These are phyloP conservation scores for Podospora sp. DNA, from an alignment of 495 filamentous ascomycete species.

Conservation along the genomic window DNA sequence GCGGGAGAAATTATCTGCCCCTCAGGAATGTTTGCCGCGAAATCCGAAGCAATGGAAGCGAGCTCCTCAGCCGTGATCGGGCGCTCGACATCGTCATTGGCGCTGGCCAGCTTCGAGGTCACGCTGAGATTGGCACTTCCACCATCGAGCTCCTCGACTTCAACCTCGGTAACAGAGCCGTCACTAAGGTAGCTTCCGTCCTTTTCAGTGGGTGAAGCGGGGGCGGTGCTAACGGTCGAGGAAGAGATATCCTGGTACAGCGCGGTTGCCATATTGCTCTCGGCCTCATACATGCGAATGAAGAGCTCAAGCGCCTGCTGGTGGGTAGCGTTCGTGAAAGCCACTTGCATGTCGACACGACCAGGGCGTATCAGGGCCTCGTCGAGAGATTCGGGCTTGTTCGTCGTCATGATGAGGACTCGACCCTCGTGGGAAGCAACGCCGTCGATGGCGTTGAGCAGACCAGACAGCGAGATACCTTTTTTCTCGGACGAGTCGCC, in stretches of 20 bases:
- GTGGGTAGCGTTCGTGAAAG: slow-evolving; percentile 66
- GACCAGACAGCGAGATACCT: slow-evolving; percentile 70
- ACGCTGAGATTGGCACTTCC: not conserved
- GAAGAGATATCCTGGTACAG: not conserved
- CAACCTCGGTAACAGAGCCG: slow-evolving; percentile 21
- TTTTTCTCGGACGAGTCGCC: slow-evolving; percentile 36
- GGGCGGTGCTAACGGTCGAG: not conserved
- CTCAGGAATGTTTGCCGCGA: slow-evolving; percentile 51
- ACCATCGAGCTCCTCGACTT: not conserved
- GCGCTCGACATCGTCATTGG: slow-evolving; percentile 8
- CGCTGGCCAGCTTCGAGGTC: not conserved
- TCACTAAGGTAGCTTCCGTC: slow-evolving; percentile 23
- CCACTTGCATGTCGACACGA: slow-evolving; percentile 72
- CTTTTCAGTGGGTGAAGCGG: not conserved
- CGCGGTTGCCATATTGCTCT: slow-evolving; percentile 25
- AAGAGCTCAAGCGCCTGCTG: slow-evolving; percentile 70
- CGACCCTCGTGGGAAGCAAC: slow-evolving; percentile 80
- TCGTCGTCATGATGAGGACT: slow-evolving; percentile 84
- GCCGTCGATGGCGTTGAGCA: slow-evolving; percentile 84
- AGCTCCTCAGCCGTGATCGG: slow-evolving; percentile 34
- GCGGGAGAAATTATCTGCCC: slow-evolving; percentile 61
- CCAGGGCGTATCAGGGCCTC: slow-evolving; percentile 75
- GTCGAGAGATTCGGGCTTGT: slow-evolving; percentile 74
- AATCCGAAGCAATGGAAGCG: slow-evolving; percentile 43
- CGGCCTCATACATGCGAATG: slow-evolving; percentile 66